Conservation (phyloP, 2,329 filamentous ascomycete species). For the Ploettnerulaceae sp. region DNA sequence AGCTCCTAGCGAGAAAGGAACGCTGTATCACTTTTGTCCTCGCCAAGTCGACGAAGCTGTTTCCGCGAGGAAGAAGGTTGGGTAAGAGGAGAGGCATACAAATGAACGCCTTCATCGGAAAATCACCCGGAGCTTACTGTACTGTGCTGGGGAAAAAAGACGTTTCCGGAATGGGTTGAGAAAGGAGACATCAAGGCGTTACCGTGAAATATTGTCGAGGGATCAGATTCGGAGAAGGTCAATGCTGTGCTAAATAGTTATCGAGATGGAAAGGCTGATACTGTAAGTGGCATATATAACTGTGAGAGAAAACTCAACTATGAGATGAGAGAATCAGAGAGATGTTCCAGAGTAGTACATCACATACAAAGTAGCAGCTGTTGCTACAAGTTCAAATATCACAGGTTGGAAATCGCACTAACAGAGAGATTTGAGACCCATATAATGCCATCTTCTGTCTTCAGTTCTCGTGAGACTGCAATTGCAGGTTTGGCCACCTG, state of each 20-base stretch:
- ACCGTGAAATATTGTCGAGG: conserved; percentile 33
- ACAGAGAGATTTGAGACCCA: no score
- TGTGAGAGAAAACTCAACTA: not conserved
- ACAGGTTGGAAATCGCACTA: no score
- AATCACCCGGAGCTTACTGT: conserved; percentile 29
- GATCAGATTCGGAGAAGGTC: conserved; percentile 33
- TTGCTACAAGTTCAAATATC: no score
- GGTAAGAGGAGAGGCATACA: conserved; percentile 32
- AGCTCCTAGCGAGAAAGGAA: conserved; percentile 35
- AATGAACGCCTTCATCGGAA: conserved; percentile 30
- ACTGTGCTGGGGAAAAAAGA: conserved; percentile 35
- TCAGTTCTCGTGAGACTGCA: no score
- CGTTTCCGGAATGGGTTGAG: conserved; percentile 31
- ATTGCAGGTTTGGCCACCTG: no score
- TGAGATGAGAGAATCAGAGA: not conserved
- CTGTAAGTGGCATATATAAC: conserved; percentile 10
- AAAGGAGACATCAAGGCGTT: conserved; percentile 33
- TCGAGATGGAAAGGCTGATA: conserved; percentile 33
- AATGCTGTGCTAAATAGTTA: conserved; percentile 39
- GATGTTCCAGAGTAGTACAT: no score
- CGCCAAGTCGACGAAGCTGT: conserved; percentile 29
- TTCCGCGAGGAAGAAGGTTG: conserved; percentile 32
- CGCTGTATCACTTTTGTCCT: conserved; percentile 30
- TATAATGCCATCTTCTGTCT: no score
- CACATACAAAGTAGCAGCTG: no score